Percentiles rank a stretch among this genome's conserved stretches.
Conservation (phyloP, 2,329 filamentous ascomycete genomes). For the Colletotrichum navitas region DNA sequence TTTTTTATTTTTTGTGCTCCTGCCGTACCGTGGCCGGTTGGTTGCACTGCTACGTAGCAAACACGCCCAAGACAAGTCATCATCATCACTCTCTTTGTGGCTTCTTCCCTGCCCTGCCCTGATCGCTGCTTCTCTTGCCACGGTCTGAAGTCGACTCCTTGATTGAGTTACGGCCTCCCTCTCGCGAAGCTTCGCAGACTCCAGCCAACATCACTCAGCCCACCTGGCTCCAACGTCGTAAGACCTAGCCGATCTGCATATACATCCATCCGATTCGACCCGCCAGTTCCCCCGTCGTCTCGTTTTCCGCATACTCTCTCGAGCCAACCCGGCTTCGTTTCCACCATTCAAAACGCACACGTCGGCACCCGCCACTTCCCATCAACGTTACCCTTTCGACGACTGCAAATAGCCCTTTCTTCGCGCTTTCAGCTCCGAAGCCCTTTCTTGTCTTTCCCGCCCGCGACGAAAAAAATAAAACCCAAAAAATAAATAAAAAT, state of each 20-base stretch:
- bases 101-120: slow-evolving; percentile 28
- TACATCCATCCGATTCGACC: slow-evolving; percentile 36
- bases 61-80: slow-evolving; percentile 35
- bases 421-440: slow-evolving; percentile 1
- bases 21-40: slow-evolving; percentile 27
- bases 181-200: neutral
- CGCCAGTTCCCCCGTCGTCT: slow-evolving; percentile 38
- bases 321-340: slow-evolving; percentile 11
- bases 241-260: slow-evolving; percentile 13
- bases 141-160: slow-evolving; percentile 12
- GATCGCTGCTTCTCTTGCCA: slow-evolving; percentile 12
- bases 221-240: slow-evolving; percentile 1
- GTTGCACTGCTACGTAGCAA: slow-evolving; percentile 22
- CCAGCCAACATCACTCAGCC: neutral
- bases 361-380: slow-evolving; percentile 31
- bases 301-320: slow-evolving; percentile 29
- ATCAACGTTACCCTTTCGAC: slow-evolving; percentile 1
- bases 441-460: neutral
- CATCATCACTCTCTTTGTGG: slow-evolving; percentile 39
- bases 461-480: neutral
- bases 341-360: slow-evolving; percentile 35
- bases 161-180: neutral
- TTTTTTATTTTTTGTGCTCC: slow-evolving; percentile 13
- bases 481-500: neutral
- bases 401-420: slow-evolving; percentile 2